A percentile compares a stretch with the other conserved stretches of the same genome.
Conservation (phyloP, 345 rosid genomes). For the Linum usitatissimum region DNA sequence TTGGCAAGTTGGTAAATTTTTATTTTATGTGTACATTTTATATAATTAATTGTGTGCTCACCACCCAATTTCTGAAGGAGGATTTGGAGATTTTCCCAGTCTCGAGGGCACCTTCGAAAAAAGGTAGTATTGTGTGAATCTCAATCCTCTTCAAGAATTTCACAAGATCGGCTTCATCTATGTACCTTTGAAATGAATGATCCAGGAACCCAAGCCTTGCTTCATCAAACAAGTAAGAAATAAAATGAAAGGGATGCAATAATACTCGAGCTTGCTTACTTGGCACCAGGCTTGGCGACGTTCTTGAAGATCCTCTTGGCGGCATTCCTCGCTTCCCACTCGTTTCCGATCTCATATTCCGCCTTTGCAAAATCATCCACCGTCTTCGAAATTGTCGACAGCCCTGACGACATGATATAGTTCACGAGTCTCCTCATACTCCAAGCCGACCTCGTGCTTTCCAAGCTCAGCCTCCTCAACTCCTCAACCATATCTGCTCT, state of each 20-base stretch:
- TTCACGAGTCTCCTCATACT: background rate
- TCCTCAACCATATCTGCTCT: background rate
- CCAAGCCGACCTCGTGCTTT: background rate
- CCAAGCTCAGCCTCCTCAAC: constrained; percentile 3
- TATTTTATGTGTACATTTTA: no score
- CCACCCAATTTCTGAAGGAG: constrained; percentile 3
- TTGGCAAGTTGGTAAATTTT: no score
- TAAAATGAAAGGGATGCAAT: background rate
- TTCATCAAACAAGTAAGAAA: no score
- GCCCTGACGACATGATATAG: background rate
- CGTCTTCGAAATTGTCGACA: background rate
- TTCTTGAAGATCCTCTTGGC: background rate
- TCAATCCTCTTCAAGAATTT: background rate
- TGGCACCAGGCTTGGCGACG: background rate
- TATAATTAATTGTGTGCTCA: background rate
- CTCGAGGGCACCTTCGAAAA: background rate
- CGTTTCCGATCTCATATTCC: background rate
- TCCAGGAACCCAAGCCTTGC: no score
- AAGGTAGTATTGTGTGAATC: background rate
- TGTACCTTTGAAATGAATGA: background rate
- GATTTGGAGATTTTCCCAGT: background rate
- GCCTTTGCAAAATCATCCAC: background rate
- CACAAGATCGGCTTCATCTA: background rate
- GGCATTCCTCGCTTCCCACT: background rate
- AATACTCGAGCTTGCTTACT: background rate